Base-by-base conservation (phyloP, 2,329 filamentous ascomycete genomes). In the Sporothrix schenckii region DNA sequence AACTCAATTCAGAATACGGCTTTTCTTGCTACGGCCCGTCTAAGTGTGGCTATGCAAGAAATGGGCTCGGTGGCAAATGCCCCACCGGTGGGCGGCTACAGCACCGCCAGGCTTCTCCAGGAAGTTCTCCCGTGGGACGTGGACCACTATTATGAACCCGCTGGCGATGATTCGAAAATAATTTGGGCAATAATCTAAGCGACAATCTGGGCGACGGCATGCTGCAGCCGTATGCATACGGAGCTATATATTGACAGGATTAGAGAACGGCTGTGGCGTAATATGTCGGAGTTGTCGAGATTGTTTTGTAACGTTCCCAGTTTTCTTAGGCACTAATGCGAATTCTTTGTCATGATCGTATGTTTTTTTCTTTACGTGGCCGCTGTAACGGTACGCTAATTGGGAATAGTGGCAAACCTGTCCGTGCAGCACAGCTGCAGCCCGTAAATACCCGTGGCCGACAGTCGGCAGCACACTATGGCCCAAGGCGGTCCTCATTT, bases 401-500 rank as follows among this genome's bases (percentile, higher is more conserved):
- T 19, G n/a, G 39, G 58, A 24, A 44, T 65, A 30, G 61, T 30
- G n/a, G 49, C 41, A 14, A 41, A 65, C 24, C 19, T 24, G 21
- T 7, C 24, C 14, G 30, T 6, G 30, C 30, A 34, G 30, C 30
- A 24, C 24, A 24, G 24, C 39, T 27, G 5, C 19, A 27, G 19
- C 27, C 63, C 63, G 63, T 66, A 47, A 66, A 53, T 16, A 66
- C 63, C 63, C 63, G 24, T 24, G 63, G 61, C 47, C 63, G 47
- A 66, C 39, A 16, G 4, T 44, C 41, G 41, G 41, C 14, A 44
- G 52, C 14, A 13, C 47, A 27, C 63, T 52, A 5, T 13, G 14
- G 10, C 47, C 27, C 27, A 52, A 52, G 63, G 9, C 21, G 11
- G 19, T 11, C 39, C 10, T 47, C 11, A 11, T 39, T 61, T 34